Percentiles rank a stretch among this genome's conserved stretches.
These are phyloP conservation scores for Ceratocystis cacaofunesta DNA, from an alignment of 2,329 filamentous ascomycete species.

Conservation along the genomic window DNA sequence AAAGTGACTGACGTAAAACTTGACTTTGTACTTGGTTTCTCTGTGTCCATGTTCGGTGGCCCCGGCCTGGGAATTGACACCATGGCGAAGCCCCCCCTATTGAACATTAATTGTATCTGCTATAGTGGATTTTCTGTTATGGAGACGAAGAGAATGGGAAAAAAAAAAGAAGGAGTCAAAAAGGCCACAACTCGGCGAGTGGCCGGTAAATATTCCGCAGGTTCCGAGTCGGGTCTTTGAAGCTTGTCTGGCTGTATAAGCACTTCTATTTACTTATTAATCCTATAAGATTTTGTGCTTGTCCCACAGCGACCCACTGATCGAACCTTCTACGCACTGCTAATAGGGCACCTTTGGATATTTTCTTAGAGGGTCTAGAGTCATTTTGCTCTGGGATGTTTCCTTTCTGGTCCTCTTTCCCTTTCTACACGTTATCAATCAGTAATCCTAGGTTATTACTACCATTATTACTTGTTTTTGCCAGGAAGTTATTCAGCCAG, in stretches of 20 bases:
- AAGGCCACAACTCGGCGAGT: background rate
- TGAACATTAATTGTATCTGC: background rate
- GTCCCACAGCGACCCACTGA: background rate
- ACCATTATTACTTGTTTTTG: background rate
- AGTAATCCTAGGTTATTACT: background rate
- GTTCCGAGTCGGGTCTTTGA: background rate
- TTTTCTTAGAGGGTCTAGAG: background rate
- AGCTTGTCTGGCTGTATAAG: background rate
- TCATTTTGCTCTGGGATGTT: background rate
- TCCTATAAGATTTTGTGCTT: background rate
- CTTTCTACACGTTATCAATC: background rate
- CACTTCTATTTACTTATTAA: background rate
- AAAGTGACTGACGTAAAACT: background rate
- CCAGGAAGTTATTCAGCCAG: background rate
- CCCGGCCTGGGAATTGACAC: background rate
- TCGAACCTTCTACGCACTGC: background rate
- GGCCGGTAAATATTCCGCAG: background rate
- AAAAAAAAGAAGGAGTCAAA: background rate
- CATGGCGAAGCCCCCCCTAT: background rate
- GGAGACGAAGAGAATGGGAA: background rate
- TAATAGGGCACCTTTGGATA: background rate
- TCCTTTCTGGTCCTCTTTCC: background rate
- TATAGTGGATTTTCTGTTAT: background rate
- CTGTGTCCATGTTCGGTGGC: slow-evolving; percentile 3
- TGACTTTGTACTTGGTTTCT: background rate